A percentile compares a stretch with the other conserved stretches of the same genome.
Conservation (phyloP, 176 grass and related monocot species). For the Typha latifolia region DNA sequence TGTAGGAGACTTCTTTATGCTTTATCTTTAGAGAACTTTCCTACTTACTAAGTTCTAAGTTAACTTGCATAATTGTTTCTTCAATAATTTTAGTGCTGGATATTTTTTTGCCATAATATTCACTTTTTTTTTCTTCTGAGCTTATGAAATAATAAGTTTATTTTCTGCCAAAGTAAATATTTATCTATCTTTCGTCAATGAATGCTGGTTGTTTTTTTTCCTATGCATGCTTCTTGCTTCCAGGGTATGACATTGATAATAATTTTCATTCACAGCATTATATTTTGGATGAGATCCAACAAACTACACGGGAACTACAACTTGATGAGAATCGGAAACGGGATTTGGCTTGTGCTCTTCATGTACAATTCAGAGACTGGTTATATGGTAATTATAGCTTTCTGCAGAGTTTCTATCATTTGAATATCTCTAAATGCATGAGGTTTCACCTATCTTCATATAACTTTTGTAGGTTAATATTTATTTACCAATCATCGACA, state of each 20-base stretch:
- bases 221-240: neutral
- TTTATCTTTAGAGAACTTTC: neutral
- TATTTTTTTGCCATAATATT: neutral
- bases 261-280: slow-evolving; percentile 44
- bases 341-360: slow-evolving; percentile 74
- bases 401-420: neutral
- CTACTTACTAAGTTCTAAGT: neutral
- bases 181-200: neutral
- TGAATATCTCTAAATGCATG: too few species aligned
- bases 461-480: too few species aligned
- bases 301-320: slow-evolving; percentile 62
- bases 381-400: slow-evolving; percentile 65
- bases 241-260: neutral
- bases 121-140: neutral
- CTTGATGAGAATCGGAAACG: slow-evolving; percentile 78
- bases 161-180: neutral
- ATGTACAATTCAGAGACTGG: slow-evolving; percentile 94
- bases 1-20: neutral
- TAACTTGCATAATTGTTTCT: neutral
- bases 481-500: too few species aligned
- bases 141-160: neutral
- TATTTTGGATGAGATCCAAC: slow-evolving; percentile 63
- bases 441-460: too few species aligned
- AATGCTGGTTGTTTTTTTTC: neutral
- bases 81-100: neutral